Evolutionary conservation across 331 rosid species (phyloP).

Genomic region (Cucumis variabilis): DNA sequence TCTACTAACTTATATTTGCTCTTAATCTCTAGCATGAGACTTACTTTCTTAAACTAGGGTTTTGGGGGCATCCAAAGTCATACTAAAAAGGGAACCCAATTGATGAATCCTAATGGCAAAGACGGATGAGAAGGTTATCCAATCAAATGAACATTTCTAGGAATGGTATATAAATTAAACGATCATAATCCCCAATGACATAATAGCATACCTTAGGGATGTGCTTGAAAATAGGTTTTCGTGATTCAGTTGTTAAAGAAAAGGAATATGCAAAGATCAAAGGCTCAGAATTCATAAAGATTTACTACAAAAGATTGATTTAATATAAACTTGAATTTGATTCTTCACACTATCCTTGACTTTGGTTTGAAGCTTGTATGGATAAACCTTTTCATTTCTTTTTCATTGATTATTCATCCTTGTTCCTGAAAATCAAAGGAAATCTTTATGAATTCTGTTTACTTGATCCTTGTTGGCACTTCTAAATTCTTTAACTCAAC

Average conservation of each 20-base stretch:
- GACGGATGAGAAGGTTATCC: neutral
- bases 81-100: neutral
- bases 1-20: neutral
- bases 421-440: no score
- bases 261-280: no score
- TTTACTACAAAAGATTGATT: no score
- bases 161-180: neutral
- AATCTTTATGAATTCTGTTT: no score
- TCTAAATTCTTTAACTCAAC: no score
- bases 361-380: no score
- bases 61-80: neutral
- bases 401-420: no score
- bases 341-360: no score
- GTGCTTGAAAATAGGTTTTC: slow-evolving; percentile 82
- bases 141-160: neutral
- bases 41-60: neutral
- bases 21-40: neutral
- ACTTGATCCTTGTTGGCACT: no score
- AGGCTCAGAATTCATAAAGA: no score
- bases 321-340: no score
- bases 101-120: neutral
- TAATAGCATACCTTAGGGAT: slow-evolving; percentile 84
- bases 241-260: slow-evolving; percentile 48
- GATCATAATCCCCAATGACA: slow-evolving; percentile 15
- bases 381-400: no score